A percentile compares a stretch with the other conserved stretches of the same genome.
Conservation (phyloP, 768 basidiomycete genomes). For the Filobasidium floriforme region DNA sequence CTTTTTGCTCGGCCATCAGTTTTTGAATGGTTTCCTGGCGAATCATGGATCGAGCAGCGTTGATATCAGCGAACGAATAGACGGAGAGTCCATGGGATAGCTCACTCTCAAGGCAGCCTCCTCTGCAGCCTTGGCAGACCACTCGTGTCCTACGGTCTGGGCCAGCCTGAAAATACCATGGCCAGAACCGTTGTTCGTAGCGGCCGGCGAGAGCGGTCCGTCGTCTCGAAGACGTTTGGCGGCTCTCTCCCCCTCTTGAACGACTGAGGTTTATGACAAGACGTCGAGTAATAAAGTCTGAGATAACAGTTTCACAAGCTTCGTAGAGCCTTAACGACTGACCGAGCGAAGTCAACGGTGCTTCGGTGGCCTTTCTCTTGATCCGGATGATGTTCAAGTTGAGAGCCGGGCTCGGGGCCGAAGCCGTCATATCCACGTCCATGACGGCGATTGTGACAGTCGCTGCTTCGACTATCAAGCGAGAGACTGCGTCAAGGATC, state of each 20-base stretch:
- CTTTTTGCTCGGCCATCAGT: constrained; percentile 15
- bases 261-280: constrained; percentile 27
- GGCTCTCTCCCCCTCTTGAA: constrained; percentile 34
- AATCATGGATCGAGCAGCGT: not conserved
- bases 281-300: not conserved
- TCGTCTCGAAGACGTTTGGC: constrained; percentile 28
- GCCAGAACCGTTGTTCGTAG: constrained; percentile 10
- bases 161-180: constrained; percentile 44
- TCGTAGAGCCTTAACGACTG: constrained; percentile 1
- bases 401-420: not conserved
- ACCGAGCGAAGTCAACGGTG: constrained; percentile 43
- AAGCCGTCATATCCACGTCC: not conserved
- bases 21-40: constrained; percentile 21
- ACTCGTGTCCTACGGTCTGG: constrained; percentile 43
- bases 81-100: not conserved
- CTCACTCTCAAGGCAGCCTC: constrained; percentile 40
- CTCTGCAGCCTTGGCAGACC: constrained; percentile 39
- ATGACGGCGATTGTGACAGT: not conserved
- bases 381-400: constrained; percentile 35
- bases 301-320: too few species aligned
- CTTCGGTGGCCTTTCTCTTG: constrained; percentile 45
- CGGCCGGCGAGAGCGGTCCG: not conserved
- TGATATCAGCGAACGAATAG: not conserved
- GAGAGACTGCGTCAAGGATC: too few species aligned
- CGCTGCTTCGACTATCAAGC: too few species aligned